phyloP scores from a whole-genome alignment of 805 yeast species.

The Scheffersomyces stipitis region DNA sequence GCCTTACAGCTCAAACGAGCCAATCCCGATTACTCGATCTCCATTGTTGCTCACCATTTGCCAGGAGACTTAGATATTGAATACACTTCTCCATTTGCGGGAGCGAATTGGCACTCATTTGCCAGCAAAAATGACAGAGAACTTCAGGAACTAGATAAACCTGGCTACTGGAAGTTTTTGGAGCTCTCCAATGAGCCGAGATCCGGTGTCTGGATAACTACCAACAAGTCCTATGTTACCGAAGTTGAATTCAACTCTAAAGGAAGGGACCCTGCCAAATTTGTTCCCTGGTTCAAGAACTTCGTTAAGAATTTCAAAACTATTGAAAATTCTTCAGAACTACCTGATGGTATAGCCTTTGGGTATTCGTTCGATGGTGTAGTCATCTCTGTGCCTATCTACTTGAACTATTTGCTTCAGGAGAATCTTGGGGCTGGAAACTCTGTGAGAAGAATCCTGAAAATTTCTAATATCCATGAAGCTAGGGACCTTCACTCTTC shows the following conservation, averaged over 20 bases:
- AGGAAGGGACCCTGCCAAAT: conserved; percentile 4
- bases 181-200: conserved; percentile 49
- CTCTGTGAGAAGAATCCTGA: conserved; percentile 38
- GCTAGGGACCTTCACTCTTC: conserved; percentile 29
- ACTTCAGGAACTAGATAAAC: conserved; percentile 38
- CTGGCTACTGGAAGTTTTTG: conserved; percentile 48
- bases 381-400: conserved; percentile 58
- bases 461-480: conserved; percentile 46
- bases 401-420: conserved; percentile 52
- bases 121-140: conserved; percentile 40
- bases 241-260: conserved; percentile 4
- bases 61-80: conserved; percentile 56
- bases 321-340: conserved; percentile 31
- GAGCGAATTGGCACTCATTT: conserved; percentile 70
- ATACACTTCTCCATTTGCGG: conserved; percentile 69
- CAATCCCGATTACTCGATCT: conserved; percentile 18
- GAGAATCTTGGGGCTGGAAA: conserved; percentile 50
- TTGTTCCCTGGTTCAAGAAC: conserved; percentile 47
- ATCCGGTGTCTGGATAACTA: conserved; percentile 38
- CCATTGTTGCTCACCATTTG: conserved; percentile 36
- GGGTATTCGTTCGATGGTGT: conserved; percentile 56
- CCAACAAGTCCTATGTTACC: conserved; percentile 12
- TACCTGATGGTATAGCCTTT: conserved; percentile 39
- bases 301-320: conserved; percentile 42
- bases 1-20: conserved; percentile 28